Evolutionary conservation across 768 basidiomycete genomes (phyloP).

Genomic region (Tylopilus cervinicoccineus): DNA sequence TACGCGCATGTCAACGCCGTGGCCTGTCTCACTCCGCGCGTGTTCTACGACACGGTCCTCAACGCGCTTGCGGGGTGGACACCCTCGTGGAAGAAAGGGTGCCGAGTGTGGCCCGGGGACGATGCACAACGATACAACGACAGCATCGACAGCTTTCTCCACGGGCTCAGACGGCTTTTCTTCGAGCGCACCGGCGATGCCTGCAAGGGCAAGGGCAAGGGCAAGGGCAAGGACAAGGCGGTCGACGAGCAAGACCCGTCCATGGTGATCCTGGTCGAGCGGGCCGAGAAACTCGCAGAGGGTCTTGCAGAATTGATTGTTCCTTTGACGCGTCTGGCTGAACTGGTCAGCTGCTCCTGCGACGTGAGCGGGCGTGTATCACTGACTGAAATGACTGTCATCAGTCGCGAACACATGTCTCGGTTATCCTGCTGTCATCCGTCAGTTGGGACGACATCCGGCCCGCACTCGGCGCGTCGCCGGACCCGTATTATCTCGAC

Average conservation of each 20-base stretch:
- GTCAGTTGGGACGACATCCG: constrained; percentile 69
- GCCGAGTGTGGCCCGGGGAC: constrained; percentile 50
- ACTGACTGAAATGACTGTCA: constrained; percentile 21
- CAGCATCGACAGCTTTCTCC: constrained; percentile 64
- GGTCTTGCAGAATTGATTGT: constrained; percentile 61
- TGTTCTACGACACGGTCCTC: constrained; percentile 65
- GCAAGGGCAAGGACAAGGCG: constrained; percentile 33
- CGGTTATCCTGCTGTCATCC: constrained; percentile 60
- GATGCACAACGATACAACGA: constrained; percentile 53
- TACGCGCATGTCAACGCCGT: constrained; percentile 52
- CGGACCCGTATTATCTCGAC: constrained; percentile 68
- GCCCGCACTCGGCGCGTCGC: constrained; percentile 64
- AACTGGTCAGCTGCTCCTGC: constrained; percentile 51
- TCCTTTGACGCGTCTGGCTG: constrained; percentile 65
- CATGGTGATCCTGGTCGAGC: constrained; percentile 62
- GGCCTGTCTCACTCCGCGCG: constrained; percentile 55
- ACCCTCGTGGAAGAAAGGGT: constrained; percentile 58
- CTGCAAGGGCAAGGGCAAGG: constrained; percentile 27
- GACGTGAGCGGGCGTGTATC: neutral
- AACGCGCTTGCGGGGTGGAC: constrained; percentile 56
- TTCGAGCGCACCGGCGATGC: constrained; percentile 10
- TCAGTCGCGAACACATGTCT: constrained; percentile 57
- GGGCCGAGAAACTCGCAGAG: constrained; percentile 64
- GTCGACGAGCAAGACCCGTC: constrained; percentile 17
- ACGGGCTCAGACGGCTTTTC: constrained; percentile 49